Percentiles rank a stretch among this genome's conserved stretches.
These are phyloP conservation scores for Apiospora hydei DNA, from an alignment of 2,329 filamentous ascomycete species.

Conservation along the genomic window DNA sequence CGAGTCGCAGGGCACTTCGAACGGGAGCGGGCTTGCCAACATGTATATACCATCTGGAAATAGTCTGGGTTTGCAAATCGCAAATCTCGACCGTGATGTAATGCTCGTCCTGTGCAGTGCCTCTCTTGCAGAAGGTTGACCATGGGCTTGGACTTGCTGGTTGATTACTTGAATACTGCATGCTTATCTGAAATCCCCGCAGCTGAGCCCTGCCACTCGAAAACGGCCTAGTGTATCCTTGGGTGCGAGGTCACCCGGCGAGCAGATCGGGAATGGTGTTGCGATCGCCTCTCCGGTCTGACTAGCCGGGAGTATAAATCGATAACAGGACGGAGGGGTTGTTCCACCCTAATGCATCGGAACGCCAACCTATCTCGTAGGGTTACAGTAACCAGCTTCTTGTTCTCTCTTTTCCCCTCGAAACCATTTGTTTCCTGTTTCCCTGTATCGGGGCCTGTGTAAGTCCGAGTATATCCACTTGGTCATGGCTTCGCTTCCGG, in stretches of 20 bases:
- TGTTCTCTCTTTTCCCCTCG: not conserved
- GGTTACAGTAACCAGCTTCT: too few species aligned
- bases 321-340: constrained; percentile 5
- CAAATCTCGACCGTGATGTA: not conserved
- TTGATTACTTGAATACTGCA: not conserved
- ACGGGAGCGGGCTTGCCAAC: not conserved
- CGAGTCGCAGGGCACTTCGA: not conserved
- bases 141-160: not conserved
- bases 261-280: not conserved
- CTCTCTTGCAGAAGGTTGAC: not conserved
- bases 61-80: not conserved
- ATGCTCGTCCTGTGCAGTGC: not conserved
- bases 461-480: too few species aligned
- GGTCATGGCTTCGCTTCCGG: constrained; percentile 29
- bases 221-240: not conserved
- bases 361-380: not conserved
- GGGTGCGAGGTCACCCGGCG: not conserved
- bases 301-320: not conserved
- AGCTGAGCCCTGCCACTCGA: not conserved
- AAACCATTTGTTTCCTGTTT: not conserved
- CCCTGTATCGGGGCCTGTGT: not conserved
- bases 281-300: not conserved
- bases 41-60: not conserved
- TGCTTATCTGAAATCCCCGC: not conserved
- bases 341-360: not conserved